These are phyloP conservation scores for Aspergillus versicolor DNA, from an alignment of 2,329 filamentous ascomycete species.

Conservation along the genomic window DNA sequence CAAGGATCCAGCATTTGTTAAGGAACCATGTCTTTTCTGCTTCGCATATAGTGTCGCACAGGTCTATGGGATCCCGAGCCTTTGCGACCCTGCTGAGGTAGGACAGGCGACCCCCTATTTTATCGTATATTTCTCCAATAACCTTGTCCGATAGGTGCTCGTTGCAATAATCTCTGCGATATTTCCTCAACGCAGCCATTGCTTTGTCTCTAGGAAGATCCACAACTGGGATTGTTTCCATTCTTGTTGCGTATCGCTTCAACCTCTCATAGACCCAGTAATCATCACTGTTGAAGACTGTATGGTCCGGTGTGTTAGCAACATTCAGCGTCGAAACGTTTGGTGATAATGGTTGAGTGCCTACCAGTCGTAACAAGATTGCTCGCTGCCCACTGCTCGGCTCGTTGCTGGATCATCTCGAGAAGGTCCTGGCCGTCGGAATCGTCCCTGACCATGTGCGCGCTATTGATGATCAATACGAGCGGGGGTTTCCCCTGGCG, in stretches of 20 bases:
- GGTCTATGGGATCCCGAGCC: constrained; percentile 72
- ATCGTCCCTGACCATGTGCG: constrained; percentile 86
- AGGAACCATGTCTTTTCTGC: constrained; percentile 77
- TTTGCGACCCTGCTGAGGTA: constrained; percentile 92
- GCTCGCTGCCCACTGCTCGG: constrained; percentile 92
- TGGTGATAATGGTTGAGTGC: background rate
- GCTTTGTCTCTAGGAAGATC: constrained; percentile 80
- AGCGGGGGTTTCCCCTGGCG: constrained; percentile 65
- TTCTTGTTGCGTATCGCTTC: constrained; percentile 87
- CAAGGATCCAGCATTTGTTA: constrained; percentile 76
- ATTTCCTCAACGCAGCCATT: constrained; percentile 72
- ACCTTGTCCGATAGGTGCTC: constrained; percentile 54
- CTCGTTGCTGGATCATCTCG: constrained; percentile 90
- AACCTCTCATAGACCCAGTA: constrained; percentile 98
- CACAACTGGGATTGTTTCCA: constrained; percentile 85
- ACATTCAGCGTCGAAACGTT: background rate
- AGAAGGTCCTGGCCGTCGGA: constrained; percentile 90
- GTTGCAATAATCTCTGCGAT: constrained; percentile 74
- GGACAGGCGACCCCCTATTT: constrained; percentile 81
- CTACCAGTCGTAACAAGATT: constrained; percentile 73
- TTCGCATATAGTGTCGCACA: constrained; percentile 70
- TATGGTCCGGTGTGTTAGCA: background rate
- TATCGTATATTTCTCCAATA: constrained; percentile 78
- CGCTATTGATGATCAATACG: constrained; percentile 91
- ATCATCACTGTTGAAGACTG: constrained; percentile 94